phyloP scores from a whole-genome alignment of 1,284 basidiomycete genomes.

The Phellopilus nigrolimitatus region DNA sequence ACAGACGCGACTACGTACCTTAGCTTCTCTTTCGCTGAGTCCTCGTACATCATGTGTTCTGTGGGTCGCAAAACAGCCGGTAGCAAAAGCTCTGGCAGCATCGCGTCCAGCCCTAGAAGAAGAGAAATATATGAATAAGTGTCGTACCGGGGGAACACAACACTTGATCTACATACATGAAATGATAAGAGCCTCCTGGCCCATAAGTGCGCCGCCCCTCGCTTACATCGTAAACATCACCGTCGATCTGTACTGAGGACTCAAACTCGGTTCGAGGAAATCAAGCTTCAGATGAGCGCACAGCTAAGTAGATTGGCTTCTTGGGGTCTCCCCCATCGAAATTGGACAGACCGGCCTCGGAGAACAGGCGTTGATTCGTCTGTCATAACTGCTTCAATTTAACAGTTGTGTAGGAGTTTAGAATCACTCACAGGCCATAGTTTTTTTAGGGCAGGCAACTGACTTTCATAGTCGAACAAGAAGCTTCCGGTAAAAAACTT shows the following conservation, averaged over 20 bases:
- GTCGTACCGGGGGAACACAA: slow-evolving; percentile 11
- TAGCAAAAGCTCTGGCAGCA: slow-evolving; percentile 85
- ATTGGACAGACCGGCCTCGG: slow-evolving; percentile 59
- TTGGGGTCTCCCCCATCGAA: slow-evolving; percentile 72
- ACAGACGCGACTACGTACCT: slow-evolving; percentile 40
- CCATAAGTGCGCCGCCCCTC: slow-evolving; percentile 78
- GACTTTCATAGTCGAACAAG: slow-evolving; percentile 70
- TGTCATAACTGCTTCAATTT: slow-evolving; percentile 27
- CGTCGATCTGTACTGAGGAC: slow-evolving; percentile 62
- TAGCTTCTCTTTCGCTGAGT: slow-evolving; percentile 64
- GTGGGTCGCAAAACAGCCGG: slow-evolving; percentile 88
- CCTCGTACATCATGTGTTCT: slow-evolving; percentile 88
- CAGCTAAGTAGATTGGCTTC: slow-evolving; percentile 82
- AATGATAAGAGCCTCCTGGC: slow-evolving; percentile 80
- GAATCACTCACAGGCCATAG: slow-evolving; percentile 52
- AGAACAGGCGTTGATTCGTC: slow-evolving; percentile 65
- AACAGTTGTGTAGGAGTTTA: neutral
- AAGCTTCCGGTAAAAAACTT: slow-evolving; percentile 80
- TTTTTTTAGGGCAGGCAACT: slow-evolving; percentile 51
- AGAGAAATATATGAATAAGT: slow-evolving; percentile 17
- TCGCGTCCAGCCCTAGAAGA: slow-evolving; percentile 74
- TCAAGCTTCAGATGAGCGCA: slow-evolving; percentile 33
- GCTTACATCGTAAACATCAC: slow-evolving; percentile 90
- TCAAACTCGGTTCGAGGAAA: neutral
- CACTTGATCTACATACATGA: slow-evolving; percentile 53